A percentile compares a stretch with the other conserved stretches of the same genome.
These are phyloP conservation scores for Posidonia australis DNA, from an alignment of 106 monocot genomes.

Conservation along the genomic window DNA sequence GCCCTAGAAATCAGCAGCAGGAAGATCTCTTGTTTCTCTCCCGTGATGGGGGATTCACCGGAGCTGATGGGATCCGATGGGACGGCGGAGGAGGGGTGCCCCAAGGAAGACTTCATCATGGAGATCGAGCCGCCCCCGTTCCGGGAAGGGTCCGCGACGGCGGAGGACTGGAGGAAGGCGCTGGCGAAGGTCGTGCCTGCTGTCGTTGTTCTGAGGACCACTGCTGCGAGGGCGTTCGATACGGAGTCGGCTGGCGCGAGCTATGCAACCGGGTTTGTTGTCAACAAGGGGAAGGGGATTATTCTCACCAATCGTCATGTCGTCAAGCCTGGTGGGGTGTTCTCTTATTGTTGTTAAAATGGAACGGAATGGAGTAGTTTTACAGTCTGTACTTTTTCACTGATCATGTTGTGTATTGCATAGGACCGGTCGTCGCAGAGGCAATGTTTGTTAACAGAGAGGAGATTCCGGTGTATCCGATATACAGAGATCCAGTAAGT, in stretches of 20 bases:
- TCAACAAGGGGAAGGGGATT: conserved; percentile 63
- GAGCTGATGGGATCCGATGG: no score
- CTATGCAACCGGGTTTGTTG: conserved; percentile 86
- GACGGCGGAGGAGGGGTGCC: no score
- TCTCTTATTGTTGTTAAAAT: neutral
- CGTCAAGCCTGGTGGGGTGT: conserved; percentile 62
- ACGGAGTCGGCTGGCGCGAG: conserved; percentile 84
- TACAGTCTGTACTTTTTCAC: neutral
- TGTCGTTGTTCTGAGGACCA: conserved; percentile 84
- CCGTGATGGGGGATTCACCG: no score
- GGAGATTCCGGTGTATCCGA: conserved; percentile 74
- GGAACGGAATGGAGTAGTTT: neutral
- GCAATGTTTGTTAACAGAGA: conserved; percentile 95
- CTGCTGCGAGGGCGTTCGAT: conserved; percentile 71
- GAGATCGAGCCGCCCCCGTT: conserved; percentile 40
- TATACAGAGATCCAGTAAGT: conserved; percentile 92
- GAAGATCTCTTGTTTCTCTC: no score
- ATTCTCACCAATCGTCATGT: conserved; percentile 95
- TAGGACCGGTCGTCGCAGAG: conserved; percentile 92
- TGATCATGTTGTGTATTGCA: neutral
- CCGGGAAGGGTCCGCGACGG: conserved; percentile 49
- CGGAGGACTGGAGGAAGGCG: conserved; percentile 86
- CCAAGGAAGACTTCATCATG: conserved; percentile 33
- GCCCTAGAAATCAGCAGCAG: no score
- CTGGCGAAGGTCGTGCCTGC: conserved; percentile 73